Conservation (phyloP, 2,329 filamentous ascomycete genomes). For the Colletotrichum godetiae region DNA sequence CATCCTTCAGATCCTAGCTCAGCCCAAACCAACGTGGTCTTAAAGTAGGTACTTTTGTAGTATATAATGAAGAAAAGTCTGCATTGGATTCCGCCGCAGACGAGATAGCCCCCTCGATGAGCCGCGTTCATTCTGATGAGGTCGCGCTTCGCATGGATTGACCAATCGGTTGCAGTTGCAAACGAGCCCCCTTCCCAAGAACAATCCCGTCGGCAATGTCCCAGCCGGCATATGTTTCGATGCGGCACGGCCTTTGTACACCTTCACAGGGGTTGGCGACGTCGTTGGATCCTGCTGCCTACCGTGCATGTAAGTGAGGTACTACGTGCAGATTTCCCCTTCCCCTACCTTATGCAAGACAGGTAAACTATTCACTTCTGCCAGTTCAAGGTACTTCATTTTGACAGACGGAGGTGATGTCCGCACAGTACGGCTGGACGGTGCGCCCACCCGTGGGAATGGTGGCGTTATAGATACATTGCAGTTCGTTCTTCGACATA, state of each 20-base stretch:
- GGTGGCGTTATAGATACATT: background rate
- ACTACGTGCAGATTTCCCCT: background rate
- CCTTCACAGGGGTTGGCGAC: background rate
- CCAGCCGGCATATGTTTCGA: background rate
- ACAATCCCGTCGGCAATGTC: background rate
- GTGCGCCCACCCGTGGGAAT: background rate
- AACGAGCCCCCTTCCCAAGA: background rate
- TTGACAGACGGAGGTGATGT: background rate
- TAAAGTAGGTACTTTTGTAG: background rate
- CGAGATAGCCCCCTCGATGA: background rate
- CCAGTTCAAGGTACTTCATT: background rate
- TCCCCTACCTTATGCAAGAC: background rate
- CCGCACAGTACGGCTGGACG: background rate
- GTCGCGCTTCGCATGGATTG: background rate
- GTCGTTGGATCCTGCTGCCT: background rate
- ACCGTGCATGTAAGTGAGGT: background rate
- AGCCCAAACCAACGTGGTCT: background rate
- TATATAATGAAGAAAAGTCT: background rate
- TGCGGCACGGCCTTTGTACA: background rate
- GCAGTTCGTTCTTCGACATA: background rate
- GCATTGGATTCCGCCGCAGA: background rate
- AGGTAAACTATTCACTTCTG: background rate
- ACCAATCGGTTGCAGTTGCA: background rate
- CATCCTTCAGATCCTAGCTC: background rate
- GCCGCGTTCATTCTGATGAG: background rate